Conservation (phyloP, 23 red algal genomes). For the Agarophyton chilense region DNA sequence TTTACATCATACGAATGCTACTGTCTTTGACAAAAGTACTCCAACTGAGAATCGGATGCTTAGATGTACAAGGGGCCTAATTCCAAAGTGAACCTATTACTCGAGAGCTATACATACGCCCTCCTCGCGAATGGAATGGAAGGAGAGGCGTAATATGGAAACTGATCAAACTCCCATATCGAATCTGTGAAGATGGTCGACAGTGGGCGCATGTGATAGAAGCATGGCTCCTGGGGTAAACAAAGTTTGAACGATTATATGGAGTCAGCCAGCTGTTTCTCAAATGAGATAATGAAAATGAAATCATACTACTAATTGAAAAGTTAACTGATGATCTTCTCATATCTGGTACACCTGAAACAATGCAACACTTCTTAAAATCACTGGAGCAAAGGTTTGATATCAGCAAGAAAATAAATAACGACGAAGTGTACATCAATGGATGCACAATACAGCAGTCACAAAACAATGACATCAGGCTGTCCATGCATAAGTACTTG, state of each 20-base stretch:
- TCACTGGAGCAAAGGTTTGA: conserved; percentile 14
- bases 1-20: conserved; percentile 2
- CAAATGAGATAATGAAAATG: no score
- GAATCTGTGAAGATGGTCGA: no score
- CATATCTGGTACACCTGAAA: no score
- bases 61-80: conserved; percentile 24
- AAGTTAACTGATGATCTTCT: no score
- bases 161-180: no score
- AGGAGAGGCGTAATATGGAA: not conserved
- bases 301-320: no score
- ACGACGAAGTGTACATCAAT: conserved; percentile 26
- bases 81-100: conserved; percentile 15
- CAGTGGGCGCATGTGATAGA: no score
- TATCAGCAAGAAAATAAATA: conserved; percentile 10
- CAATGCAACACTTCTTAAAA: no score
- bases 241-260: no score
- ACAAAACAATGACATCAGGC: not conserved
- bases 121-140: conserved; percentile 23
- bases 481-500: conserved; percentile 22
- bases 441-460: conserved; percentile 20
- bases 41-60: not conserved
- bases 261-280: no score
- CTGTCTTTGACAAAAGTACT: not conserved
- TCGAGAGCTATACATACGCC: conserved; percentile 8
- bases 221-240: no score